Evolutionary conservation across 2,329 filamentous ascomycete genomes (phyloP), one percentile per base, ranked within the genome.

Genomic region (Exserohilum rostratum): DNA sequence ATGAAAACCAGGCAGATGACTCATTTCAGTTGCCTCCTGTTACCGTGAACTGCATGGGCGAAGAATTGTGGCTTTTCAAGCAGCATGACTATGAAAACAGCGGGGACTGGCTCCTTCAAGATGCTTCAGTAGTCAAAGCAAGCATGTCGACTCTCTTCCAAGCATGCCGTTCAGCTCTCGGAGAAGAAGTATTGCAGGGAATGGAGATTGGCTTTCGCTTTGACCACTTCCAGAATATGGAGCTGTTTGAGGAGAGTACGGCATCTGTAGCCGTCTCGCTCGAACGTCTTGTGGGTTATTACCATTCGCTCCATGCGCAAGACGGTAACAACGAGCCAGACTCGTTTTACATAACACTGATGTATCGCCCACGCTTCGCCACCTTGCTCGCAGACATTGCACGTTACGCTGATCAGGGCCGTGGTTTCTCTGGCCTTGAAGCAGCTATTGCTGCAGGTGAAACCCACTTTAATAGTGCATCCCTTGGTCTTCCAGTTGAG

Each of bases 301-400:
- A 87, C 64, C 72, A 86, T 53, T 77, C 79, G 13, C 75, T 90
- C 40, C 80, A 83, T 60, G 78, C 78, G 29, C 86, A 89, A 65
- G 86, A 88, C 67, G 83, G 80, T 20, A 71, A 78, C 35, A 74
- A 80, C 47, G 71, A 79, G 18, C 79, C 81, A 2, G 79, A 83
- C 29, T 82, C 85, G 13, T 77, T 88, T n/a, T 84, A 85, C 62
- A 75, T 89, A 50, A 79, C 78, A 9, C 76, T 90, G 46, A 77
- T 76, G 47, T 81, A 80, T 17, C 84, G 82, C 64, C 74, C 80
- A 35, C 82, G 81, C 43, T 82, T 87, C 64, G 73, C 77, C 3
- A 78, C 79, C 38, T 80, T 83, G 52, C 71, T 88, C 27, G 73
- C 76, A 31, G 77, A 80, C 57, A 77, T 89, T 42, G 75, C 77